Evolutionary conservation across 331 rosid genomes (phyloP).

Genomic region (Acacia concinna): DNA sequence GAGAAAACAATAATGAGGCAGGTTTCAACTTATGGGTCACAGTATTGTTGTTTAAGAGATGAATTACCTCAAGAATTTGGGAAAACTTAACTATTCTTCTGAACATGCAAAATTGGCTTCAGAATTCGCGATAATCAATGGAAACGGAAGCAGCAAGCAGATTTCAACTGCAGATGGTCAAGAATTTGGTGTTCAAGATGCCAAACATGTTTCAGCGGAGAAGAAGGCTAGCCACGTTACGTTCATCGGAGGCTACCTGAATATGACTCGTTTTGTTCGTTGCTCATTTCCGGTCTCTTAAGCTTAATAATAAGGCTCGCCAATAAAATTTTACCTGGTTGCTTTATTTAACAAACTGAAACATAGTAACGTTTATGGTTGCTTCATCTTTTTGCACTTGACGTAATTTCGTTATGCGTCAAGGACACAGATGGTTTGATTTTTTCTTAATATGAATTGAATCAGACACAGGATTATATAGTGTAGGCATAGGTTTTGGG

Average conservation of each 20-base stretch:
- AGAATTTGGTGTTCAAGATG: conserved; percentile 27
- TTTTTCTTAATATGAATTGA: no score
- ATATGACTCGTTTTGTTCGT: no score
- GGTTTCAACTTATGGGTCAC: conserved; percentile 48
- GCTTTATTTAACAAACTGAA: no score
- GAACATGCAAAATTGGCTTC: conserved; percentile 33
- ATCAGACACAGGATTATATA: no score
- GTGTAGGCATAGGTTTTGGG: no score
- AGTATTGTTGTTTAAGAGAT: conserved; percentile 25
- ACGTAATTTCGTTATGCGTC: no score
- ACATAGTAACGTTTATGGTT: no score
- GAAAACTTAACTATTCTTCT: conserved; percentile 37
- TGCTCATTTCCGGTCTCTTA: conserved; percentile 62
- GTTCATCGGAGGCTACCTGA: conserved; percentile 84
- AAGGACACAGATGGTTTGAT: no score
- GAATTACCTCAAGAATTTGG: conserved; percentile 42
- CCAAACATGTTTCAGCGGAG: conserved; percentile 36
- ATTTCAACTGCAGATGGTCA: no score
- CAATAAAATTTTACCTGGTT: conserved; percentile 13
- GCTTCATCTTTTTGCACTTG: no score
- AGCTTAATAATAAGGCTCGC: conserved; percentile 42
- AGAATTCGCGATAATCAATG: conserved; percentile 67
- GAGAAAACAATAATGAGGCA: conserved; percentile 46
- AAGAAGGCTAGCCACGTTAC: conserved; percentile 62
- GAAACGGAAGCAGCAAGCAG: conserved; percentile 12